Percentiles rank a stretch among this genome's conserved stretches.
phyloP scores from a whole-genome alignment of 2,329 filamentous ascomycete genomes.

The Thielaviopsis ethacetica region DNA sequence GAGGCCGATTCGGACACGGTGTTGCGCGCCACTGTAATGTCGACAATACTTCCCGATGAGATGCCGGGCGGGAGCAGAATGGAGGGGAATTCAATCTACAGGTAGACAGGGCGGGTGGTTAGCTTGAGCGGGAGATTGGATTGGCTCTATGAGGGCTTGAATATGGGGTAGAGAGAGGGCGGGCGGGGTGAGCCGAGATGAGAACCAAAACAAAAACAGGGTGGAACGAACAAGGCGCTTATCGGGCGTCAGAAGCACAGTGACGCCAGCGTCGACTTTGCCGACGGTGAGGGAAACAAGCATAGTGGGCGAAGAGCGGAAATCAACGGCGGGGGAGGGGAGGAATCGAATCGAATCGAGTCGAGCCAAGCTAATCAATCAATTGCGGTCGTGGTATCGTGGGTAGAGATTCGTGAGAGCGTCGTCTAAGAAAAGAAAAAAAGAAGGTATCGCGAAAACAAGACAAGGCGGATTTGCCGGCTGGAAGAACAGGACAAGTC shows the following conservation, averaged over 20 bases:
- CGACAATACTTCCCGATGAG: constrained; percentile 88
- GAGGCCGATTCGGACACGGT: constrained; percentile 57
- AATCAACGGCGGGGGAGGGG: too few relatives aligned
- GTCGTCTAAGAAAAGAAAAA: too few relatives aligned
- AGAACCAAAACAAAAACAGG: not conserved
- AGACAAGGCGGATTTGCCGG: too few relatives aligned
- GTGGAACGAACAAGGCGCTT: constrained; percentile 65
- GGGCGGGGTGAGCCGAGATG: not conserved
- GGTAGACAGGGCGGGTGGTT: not conserved
- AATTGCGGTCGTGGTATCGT: too few relatives aligned
- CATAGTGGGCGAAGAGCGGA: constrained; percentile 35
- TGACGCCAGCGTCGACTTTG: constrained; percentile 97
- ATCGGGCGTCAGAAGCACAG: constrained; percentile 88
- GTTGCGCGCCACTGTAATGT: constrained; percentile 90
- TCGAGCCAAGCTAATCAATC: too few relatives aligned
- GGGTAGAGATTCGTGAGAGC: too few relatives aligned
- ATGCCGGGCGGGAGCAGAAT: constrained; percentile 93
- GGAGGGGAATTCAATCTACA: constrained; percentile 92
- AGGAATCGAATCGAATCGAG: too few relatives aligned
- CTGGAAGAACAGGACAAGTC: too few relatives aligned
- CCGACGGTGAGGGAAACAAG: constrained; percentile 94
- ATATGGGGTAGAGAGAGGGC: constrained; percentile 1
- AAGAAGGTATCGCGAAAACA: too few relatives aligned
- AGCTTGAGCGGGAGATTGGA: too few relatives aligned
- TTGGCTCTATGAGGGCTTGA: too few relatives aligned